Evolutionary conservation across 495 filamentous ascomycete species (phyloP).

Genomic region (Penicillium robsamsonii): DNA sequence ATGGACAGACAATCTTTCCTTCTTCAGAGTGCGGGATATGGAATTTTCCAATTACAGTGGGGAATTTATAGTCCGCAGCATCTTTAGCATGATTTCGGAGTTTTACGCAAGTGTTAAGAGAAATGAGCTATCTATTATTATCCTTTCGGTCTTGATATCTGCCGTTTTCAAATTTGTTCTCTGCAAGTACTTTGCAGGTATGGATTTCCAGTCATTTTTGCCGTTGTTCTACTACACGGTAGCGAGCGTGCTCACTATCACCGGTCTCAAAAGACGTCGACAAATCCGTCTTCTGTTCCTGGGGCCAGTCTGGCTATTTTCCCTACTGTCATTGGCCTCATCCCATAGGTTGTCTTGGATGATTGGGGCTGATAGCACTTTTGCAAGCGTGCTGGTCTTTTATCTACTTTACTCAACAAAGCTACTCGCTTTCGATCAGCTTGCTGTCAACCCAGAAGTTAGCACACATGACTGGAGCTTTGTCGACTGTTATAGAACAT

Average conservation of each 20-base stretch:
- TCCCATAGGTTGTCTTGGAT: conserved; percentile 1
- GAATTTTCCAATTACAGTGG: not conserved
- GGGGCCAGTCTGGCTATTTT: not conserved
- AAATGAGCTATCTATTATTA: not conserved
- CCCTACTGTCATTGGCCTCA: not conserved
- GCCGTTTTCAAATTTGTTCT: not conserved
- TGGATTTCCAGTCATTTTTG: not conserved
- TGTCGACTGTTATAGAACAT: conserved; percentile 1
- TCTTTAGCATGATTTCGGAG: not conserved
- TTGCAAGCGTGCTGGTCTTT: not conserved
- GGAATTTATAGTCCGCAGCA: not conserved
- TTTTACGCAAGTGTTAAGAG: not conserved
- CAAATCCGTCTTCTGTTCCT: not conserved
- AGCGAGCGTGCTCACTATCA: not conserved
- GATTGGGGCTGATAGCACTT: conserved; percentile 5
- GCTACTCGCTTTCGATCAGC: not conserved
- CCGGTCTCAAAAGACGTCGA: not conserved
- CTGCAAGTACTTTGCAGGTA: not conserved
- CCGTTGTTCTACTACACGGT: not conserved
- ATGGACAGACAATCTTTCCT: not conserved
- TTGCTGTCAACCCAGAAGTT: not conserved
- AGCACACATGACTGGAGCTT: not conserved
- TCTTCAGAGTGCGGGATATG: not conserved
- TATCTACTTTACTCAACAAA: conserved; percentile 1
- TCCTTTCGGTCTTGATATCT: not conserved